Conservation (phyloP, 2,329 filamentous ascomycete species). For the Coccinonectria pachysandricola region DNA sequence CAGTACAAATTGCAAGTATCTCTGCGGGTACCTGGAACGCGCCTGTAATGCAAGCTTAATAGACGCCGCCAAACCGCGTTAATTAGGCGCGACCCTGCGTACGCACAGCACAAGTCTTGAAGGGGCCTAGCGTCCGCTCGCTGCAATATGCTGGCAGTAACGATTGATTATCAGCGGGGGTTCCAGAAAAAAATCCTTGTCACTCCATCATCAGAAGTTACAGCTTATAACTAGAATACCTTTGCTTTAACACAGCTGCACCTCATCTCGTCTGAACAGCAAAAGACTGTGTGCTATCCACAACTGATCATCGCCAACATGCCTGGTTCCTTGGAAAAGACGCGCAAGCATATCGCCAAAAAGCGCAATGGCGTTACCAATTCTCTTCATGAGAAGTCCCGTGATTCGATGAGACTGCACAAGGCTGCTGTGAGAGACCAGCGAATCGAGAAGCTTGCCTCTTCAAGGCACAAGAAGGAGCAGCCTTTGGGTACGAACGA, state of each 20-base stretch:
- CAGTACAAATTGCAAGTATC: no score
- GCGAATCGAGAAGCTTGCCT: conserved; percentile 62
- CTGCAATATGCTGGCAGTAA: no score
- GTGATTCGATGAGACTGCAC: conserved; percentile 74
- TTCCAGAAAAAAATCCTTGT: no score
- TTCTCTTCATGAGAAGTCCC: conserved; percentile 75
- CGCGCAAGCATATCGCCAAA: conserved; percentile 81
- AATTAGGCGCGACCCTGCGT: conserved; percentile 8
- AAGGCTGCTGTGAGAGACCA: conserved; percentile 73
- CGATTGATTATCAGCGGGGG: no score
- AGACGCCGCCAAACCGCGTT: no score
- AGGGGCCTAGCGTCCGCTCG: conserved; percentile 9
- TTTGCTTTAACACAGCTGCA: conserved; percentile 6
- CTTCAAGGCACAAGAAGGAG: conserved; percentile 63
- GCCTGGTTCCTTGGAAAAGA: conserved; percentile 70
- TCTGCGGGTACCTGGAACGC: conserved; percentile 4
- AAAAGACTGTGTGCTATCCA: conserved; percentile 1
- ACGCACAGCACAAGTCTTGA: conserved; percentile 4
- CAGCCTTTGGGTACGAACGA: conserved; percentile 60
- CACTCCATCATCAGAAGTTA: no score
- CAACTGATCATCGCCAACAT: conserved; percentile 40
- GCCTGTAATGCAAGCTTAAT: no score
- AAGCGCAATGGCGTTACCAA: conserved; percentile 68
- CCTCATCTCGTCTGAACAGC: no score
- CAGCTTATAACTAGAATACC: conserved; percentile 12